phyloP scores from a whole-genome alignment of 805 yeast genomes.

The Lipomyces starkeyi region DNA sequence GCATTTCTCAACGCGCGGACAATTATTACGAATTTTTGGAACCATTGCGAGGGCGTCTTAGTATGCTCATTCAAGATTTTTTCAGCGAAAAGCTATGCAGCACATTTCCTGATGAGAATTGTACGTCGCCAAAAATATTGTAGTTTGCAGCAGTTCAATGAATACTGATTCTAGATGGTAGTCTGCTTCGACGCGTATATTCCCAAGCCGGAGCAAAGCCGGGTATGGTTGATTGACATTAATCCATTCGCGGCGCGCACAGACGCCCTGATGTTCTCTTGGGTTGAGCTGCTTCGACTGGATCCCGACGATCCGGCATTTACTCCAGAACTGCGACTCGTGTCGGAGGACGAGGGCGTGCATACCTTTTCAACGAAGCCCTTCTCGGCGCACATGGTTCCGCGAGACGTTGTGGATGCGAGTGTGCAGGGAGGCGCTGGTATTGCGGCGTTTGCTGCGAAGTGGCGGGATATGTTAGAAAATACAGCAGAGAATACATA shows the following conservation, averaged over 20 bases:
- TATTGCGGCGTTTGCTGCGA: constrained; percentile 69
- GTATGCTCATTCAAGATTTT: constrained; percentile 59
- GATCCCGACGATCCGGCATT: constrained; percentile 47
- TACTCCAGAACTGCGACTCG: constrained; percentile 58
- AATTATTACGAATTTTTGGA: constrained; percentile 77
- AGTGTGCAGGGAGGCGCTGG: constrained; percentile 63
- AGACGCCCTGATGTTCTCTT: constrained; percentile 77
- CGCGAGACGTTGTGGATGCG: constrained; percentile 88
- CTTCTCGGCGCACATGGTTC: constrained; percentile 90
- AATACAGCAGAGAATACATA: constrained; percentile 2
- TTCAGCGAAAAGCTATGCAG: constrained; percentile 55
- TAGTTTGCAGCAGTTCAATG: background rate
- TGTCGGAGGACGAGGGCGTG: constrained; percentile 65
- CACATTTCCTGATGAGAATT: constrained; percentile 55
- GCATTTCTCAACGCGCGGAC: constrained; percentile 83
- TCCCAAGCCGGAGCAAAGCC: constrained; percentile 66
- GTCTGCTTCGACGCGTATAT: constrained; percentile 75
- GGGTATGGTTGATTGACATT: constrained; percentile 75
- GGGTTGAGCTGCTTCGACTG: constrained; percentile 72
- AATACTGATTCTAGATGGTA: constrained; percentile 40
- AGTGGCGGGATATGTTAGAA: constrained; percentile 57
- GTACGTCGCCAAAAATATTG: constrained; percentile 4
- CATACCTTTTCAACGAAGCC: constrained; percentile 81
- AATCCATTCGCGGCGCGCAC: constrained; percentile 81
- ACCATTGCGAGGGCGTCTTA: constrained; percentile 56